Conservation (phyloP, 345 rosid genomes). For the Salix arbutifolia region DNA sequence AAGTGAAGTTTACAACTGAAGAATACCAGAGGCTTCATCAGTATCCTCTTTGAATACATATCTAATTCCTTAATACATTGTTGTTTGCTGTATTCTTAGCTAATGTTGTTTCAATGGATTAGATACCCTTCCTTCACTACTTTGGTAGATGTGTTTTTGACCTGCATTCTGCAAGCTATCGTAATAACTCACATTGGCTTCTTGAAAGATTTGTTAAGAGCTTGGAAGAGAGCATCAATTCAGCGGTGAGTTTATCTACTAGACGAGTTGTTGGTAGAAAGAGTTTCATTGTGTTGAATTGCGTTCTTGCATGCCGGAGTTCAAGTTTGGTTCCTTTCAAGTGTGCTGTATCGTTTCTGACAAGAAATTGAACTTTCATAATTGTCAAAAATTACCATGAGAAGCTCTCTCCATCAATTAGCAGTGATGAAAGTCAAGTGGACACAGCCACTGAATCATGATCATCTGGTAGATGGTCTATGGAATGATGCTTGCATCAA, state of each 20-base stretch:
- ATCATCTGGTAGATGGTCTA: no score
- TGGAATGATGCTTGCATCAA: no score
- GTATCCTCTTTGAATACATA: constrained; percentile 17
- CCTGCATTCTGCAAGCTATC: constrained; percentile 7
- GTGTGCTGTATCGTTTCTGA: background rate
- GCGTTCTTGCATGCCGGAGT: background rate
- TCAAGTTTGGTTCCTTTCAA: background rate
- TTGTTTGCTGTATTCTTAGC: background rate
- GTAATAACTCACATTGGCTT: constrained; percentile 12
- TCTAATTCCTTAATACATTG: background rate
- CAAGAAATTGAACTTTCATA: background rate
- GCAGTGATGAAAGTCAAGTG: no score
- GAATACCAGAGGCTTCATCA: constrained; percentile 21
- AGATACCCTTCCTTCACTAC: constrained; percentile 21
- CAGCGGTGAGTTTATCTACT: constrained; percentile 8
- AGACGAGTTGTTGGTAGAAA: background rate
- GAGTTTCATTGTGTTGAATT: background rate
- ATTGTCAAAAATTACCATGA: no score
- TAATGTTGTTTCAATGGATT: background rate
- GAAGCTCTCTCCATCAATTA: no score
- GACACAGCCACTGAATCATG: no score
- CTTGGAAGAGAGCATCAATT: constrained; percentile 26
- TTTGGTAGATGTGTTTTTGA: constrained; percentile 24
- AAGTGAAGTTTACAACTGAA: constrained; percentile 23
- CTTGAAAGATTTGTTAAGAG: constrained; percentile 20